Evolutionary conservation across 495 filamentous ascomycete genomes (phyloP).

Genomic region (Aspergillus bertholletiae): DNA sequence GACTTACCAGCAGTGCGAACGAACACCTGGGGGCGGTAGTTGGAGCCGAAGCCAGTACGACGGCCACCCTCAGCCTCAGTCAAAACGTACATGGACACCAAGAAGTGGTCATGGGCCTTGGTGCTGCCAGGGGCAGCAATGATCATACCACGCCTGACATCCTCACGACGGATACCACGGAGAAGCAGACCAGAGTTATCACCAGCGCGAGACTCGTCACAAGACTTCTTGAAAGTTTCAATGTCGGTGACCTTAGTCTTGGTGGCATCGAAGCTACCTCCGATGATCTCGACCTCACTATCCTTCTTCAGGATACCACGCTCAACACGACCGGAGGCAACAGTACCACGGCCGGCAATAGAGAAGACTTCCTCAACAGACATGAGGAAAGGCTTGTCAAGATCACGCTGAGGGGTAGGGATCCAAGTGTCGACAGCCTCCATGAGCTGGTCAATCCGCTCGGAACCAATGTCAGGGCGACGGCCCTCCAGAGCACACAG

Average conservation of each 20-base stretch:
- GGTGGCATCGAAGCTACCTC: conserved; percentile 68
- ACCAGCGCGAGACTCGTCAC: conserved; percentile 87
- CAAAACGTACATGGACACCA: conserved; percentile 93
- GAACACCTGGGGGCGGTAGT: conserved; percentile 96
- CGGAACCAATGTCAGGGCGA: conserved; percentile 77
- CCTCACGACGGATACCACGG: conserved; percentile 91
- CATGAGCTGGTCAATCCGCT: conserved; percentile 85
- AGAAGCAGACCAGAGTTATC: conserved; percentile 98
- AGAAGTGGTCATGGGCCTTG: conserved; percentile 83
- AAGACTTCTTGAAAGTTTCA: conserved; percentile 99
- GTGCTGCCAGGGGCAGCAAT: conserved; percentile 71
- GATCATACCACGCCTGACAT: conserved; percentile 91
- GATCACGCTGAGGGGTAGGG: conserved; percentile 82
- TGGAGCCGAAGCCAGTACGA: conserved; percentile 85
- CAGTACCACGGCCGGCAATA: conserved; percentile 94
- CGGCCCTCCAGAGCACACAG: conserved; percentile 90
- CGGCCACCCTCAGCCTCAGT: conserved; percentile 97
- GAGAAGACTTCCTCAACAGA: conserved; percentile 98
- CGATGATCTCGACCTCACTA: conserved; percentile 87
- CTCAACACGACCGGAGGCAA: conserved; percentile 95
- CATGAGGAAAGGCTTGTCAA: conserved; percentile 98
- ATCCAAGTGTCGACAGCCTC: conserved; percentile 94
- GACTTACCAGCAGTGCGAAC: conserved; percentile 81
- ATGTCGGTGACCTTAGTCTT: conserved; percentile 99
- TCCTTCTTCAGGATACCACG: conserved; percentile 91